These are phyloP conservation scores for Craspedostauros australis DNA, from an alignment of 108 stramenopile species.

Conservation along the genomic window DNA sequence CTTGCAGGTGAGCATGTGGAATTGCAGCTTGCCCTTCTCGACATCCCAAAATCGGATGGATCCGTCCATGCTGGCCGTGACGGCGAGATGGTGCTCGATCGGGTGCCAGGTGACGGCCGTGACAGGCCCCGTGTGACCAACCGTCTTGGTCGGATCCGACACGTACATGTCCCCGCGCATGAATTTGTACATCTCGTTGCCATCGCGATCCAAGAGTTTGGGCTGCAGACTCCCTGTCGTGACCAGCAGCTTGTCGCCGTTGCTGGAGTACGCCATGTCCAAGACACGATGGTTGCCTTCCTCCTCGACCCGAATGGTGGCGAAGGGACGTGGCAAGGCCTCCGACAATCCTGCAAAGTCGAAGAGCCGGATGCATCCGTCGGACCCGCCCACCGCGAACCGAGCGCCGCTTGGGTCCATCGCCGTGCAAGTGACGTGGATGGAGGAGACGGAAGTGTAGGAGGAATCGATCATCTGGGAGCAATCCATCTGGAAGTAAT, in stretches of 20 bases:
- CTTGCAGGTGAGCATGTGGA: conserved; percentile 71
- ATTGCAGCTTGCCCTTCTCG: conserved; percentile 61
- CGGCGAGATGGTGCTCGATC: conserved; percentile 60
- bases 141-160: conserved; percentile 72
- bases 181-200: conserved; percentile 61
- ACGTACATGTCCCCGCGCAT: conserved; percentile 86
- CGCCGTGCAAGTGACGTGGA: conserved; percentile 12
- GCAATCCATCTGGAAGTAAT: conserved; percentile 1
- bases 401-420: conserved; percentile 83
- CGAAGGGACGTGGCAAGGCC: conserved; percentile 20
- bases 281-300: conserved; percentile 35
- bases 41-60: conserved; percentile 82
- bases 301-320: conserved; percentile 42
- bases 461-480: conserved; percentile 12
- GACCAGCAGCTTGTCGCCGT: conserved; percentile 74
- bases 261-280: conserved; percentile 27
- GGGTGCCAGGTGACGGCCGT: conserved; percentile 87
- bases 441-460: neutral
- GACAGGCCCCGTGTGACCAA: conserved; percentile 78
- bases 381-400: conserved; percentile 72
- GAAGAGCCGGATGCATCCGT: conserved; percentile 61
- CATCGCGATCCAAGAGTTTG: conserved; percentile 75
- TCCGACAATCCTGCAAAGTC: conserved; percentile 85
- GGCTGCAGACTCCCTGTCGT: conserved; percentile 78
- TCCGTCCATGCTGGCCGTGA: conserved; percentile 79